Conservation (phyloP, 805 yeast species). For the Metschnikowia cubensis region DNA sequence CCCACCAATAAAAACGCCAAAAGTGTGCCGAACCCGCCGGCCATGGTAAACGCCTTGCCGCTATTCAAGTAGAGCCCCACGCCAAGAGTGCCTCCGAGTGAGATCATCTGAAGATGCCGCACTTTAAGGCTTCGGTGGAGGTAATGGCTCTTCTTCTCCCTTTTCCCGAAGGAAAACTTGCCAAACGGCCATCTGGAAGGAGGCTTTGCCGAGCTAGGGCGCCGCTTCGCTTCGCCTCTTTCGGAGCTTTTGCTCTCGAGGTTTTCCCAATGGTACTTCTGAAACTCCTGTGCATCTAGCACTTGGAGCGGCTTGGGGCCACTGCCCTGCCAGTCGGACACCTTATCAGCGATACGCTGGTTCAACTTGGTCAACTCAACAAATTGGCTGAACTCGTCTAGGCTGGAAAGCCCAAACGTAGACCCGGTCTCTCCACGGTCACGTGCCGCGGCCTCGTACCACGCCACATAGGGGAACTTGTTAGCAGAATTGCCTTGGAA, state of each 20-base stretch:
- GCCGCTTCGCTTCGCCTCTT: not conserved
- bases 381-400: constrained; percentile 35
- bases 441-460: constrained; percentile 11
- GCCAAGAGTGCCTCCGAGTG: constrained; percentile 75
- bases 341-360: constrained; percentile 26
- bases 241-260: not conserved
- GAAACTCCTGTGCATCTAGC: constrained; percentile 10
- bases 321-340: constrained; percentile 5
- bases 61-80: constrained; percentile 69
- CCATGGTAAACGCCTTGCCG: constrained; percentile 68
- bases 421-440: not conserved
- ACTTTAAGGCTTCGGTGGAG: constrained; percentile 58
- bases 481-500: not conserved
- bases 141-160: constrained; percentile 4
- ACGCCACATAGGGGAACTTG: constrained; percentile 12
- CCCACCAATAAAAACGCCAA: constrained; percentile 66
- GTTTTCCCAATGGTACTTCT: constrained; percentile 6
- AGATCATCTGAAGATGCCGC: constrained; percentile 72
- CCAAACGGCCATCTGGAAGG: not conserved
- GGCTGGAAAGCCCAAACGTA: constrained; percentile 26
- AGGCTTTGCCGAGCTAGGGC: not conserved
- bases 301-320: constrained; percentile 10
- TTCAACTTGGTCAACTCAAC: constrained; percentile 33
- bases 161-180: not conserved
- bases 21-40: constrained; percentile 75